Conservation (phyloP, 192 early-diverging fungal species). For the Geosiphon pyriformis region DNA sequence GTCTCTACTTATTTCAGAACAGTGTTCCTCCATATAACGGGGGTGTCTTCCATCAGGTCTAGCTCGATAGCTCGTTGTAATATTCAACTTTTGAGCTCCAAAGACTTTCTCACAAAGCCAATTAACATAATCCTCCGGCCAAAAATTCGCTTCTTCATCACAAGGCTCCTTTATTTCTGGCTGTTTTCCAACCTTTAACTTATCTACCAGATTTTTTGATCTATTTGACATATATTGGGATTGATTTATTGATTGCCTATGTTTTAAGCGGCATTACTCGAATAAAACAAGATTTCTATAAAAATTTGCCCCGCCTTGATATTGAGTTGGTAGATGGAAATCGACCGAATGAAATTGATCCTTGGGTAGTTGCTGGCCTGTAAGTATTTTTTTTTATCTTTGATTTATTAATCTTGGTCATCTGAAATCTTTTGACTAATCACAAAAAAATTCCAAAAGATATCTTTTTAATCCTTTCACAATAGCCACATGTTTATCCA, state of each 20-base stretch:
- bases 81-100: neutral
- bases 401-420: constrained; percentile 21
- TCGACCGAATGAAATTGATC: neutral
- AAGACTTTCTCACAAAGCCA: neutral
- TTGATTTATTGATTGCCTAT: constrained; percentile 64
- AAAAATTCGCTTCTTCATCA: too few species aligned
- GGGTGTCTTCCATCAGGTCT: constrained; percentile 84
- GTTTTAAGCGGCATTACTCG: constrained; percentile 50
- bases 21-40: constrained; percentile 84
- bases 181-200: constrained; percentile 60
- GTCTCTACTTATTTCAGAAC: constrained; percentile 68
- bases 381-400: constrained; percentile 26
- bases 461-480: constrained; percentile 86
- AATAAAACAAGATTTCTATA: constrained; percentile 20
- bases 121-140: neutral
- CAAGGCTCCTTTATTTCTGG: constrained; percentile 69
- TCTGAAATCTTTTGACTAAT: too few species aligned
- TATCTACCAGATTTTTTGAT: constrained; percentile 49
- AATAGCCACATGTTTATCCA: constrained; percentile 66
- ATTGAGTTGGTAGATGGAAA: constrained; percentile 6
- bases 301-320: constrained; percentile 14
- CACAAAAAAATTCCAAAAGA: constrained; percentile 1
- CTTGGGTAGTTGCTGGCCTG: constrained; percentile 23
- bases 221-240: constrained; percentile 47
- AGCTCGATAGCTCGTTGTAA: too few species aligned